Evolutionary conservation across 768 basidiomycete genomes (phyloP), one percentile per base, ranked within the genome.

Genomic region (Mycena epipterygia): DNA sequence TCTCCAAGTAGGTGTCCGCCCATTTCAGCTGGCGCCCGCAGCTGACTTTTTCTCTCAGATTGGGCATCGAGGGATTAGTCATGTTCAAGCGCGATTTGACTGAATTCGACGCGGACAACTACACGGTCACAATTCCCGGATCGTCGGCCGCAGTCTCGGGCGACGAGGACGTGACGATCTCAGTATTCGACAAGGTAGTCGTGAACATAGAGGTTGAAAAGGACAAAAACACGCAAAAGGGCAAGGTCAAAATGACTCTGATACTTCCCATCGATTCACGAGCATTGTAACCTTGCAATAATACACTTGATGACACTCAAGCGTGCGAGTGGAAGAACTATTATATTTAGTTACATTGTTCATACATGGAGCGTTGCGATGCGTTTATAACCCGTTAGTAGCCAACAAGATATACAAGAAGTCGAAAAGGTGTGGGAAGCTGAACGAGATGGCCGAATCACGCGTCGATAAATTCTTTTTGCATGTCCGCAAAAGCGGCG

Each of bases 181-280:
- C 95, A 0, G 95, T 98, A 27, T 98, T 99, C 77, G 96, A 98
- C 83, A 96, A 96, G 81, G 95, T 98, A 52, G 86, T 81, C 33
- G 97, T 99, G n/a, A 88, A 90, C 73, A 93, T 99, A 46, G 89
- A 91, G 68, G 95, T 99, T 8, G 96, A 97, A 80, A 98, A 96
- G 85, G 97, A 98, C 76, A 93, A 88, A 76, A 97, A 96, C 73
- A 98, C 96, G 21, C 95, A 97, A 76, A 84, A 96, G 69, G 95
- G 95, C 13, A 91, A 91, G 71, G 95, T 97, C 9, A 95, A 92
- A 82, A 95, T 95, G 94, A 89, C 87, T 8, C 84, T 96, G 32
- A 84, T 90, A 14, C 82, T 87, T 58, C 94, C 93, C 8, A 82
- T 94, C 25, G 89, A 94, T 81, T 86, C 87, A 21, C 80, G 77